Conservation (phyloP, 768 basidiomycete genomes). For the Suillus alpinus region DNA sequence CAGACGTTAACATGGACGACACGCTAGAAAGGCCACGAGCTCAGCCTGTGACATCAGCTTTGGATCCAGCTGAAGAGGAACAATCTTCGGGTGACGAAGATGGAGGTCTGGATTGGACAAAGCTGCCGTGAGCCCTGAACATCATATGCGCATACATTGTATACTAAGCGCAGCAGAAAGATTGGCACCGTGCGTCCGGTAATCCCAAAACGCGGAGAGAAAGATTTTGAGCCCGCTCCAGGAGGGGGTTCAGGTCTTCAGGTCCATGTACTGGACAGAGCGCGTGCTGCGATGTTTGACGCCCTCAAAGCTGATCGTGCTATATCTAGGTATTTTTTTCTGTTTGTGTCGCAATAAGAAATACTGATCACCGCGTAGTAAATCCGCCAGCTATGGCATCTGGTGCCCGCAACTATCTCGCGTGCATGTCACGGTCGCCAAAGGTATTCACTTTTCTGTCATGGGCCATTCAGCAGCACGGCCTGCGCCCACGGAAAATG, state of each 20-base stretch:
- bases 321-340: slow-evolving; percentile 58
- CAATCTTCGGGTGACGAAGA: slow-evolving; percentile 73
- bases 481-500: slow-evolving; percentile 29
- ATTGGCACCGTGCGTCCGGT: slow-evolving; percentile 48
- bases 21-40: slow-evolving; percentile 43
- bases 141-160: slow-evolving; percentile 8
- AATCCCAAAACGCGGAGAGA: slow-evolving; percentile 95
- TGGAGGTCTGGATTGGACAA: slow-evolving; percentile 79
- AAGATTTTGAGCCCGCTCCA: slow-evolving; percentile 87
- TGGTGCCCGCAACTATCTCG: slow-evolving; percentile 70
- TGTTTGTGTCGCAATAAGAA: background rate
- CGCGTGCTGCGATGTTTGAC: slow-evolving; percentile 84
- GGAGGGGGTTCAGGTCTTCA: slow-evolving; percentile 72
- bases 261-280: slow-evolving; percentile 72
- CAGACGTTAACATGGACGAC: slow-evolving; percentile 54
- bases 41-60: slow-evolving; percentile 7
- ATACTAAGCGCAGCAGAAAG: slow-evolving; percentile 14
- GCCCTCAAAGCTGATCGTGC: slow-evolving; percentile 72
- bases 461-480: slow-evolving; percentile 81
- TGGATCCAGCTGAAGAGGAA: slow-evolving; percentile 39
- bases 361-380: slow-evolving; percentile 41
- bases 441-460: slow-evolving; percentile 79
- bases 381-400: slow-evolving; percentile 74
- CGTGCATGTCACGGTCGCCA: slow-evolving; percentile 65
- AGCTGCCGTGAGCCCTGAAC: slow-evolving; percentile 50